Evolutionary conservation across 2,329 filamentous ascomycete genomes (phyloP).

Genomic region (Aspergillus carbonarius): DNA sequence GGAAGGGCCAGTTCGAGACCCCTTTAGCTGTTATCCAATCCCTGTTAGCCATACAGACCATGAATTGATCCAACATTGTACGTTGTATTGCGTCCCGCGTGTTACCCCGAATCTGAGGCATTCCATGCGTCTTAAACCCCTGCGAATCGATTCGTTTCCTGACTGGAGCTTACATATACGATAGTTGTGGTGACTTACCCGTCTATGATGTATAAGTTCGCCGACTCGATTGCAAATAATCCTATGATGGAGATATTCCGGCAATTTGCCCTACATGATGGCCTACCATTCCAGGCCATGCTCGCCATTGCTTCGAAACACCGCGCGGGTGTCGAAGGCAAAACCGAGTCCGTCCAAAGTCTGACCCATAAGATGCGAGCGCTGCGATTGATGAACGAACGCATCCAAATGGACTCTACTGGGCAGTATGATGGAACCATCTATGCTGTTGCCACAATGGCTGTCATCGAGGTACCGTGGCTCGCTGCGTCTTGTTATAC

Average conservation of each 20-base stretch:
- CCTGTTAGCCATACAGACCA: slow-evolving; percentile 25
- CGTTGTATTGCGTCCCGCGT: slow-evolving; percentile 11
- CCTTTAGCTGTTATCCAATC: slow-evolving; percentile 31
- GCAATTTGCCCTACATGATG: slow-evolving; percentile 29
- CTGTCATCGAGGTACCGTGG: slow-evolving; percentile 34
- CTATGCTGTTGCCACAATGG: slow-evolving; percentile 34
- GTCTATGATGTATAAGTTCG: slow-evolving; percentile 38
- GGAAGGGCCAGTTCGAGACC: slow-evolving; percentile 22
- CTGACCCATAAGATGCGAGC: slow-evolving; percentile 36
- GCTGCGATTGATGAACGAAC: slow-evolving; percentile 31
- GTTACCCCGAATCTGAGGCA: neutral
- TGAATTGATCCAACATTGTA: slow-evolving; percentile 34
- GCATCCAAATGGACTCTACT: slow-evolving; percentile 24
- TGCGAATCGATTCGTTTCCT: neutral
- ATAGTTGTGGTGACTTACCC: slow-evolving; percentile 34
- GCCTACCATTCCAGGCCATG: slow-evolving; percentile 35
- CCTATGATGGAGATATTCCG: slow-evolving; percentile 34
- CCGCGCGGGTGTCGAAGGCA: slow-evolving; percentile 31
- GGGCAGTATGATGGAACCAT: slow-evolving; percentile 31
- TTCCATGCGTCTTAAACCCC: neutral
- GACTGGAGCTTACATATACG: slow-evolving; percentile 19
- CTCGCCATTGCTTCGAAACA: slow-evolving; percentile 36
- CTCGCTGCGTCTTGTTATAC: neutral
- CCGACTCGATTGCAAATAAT: slow-evolving; percentile 25
- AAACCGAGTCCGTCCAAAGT: slow-evolving; percentile 31